Evolutionary conservation across 768 basidiomycete genomes (phyloP).

Genomic region (Pulveroboletus frians): DNA sequence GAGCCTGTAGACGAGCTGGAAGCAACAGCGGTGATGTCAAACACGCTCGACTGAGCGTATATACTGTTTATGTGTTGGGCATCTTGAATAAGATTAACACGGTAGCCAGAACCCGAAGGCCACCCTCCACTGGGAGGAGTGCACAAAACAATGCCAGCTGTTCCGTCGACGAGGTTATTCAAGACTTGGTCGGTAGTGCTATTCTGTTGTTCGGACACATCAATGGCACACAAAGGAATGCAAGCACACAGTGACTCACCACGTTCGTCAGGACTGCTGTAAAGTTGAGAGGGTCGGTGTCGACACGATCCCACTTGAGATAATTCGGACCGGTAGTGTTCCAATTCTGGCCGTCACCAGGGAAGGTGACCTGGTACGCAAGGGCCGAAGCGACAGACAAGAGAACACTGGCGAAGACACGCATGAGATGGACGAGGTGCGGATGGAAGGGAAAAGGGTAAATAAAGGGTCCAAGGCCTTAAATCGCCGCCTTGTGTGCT

Average conservation of each 20-base stretch:
- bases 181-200: slow-evolving; percentile 44
- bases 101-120: slow-evolving; percentile 57
- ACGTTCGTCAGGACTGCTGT: slow-evolving; percentile 62
- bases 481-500: slow-evolving; percentile 9
- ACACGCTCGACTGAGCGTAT: slow-evolving; percentile 66
- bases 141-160: slow-evolving; percentile 34
- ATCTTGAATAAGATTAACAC: slow-evolving; percentile 64
- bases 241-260: slow-evolving; percentile 31
- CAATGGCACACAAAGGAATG: not conserved
- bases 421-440: slow-evolving; percentile 35
- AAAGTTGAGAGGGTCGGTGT: slow-evolving; percentile 65
- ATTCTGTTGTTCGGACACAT: slow-evolving; percentile 29
- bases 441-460: not conserved
- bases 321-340: slow-evolving; percentile 46
- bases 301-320: slow-evolving; percentile 60
- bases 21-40: slow-evolving; percentile 39
- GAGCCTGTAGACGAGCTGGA: slow-evolving; percentile 16
- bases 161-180: slow-evolving; percentile 49
- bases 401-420: slow-evolving; percentile 37
- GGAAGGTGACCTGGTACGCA: slow-evolving; percentile 60
- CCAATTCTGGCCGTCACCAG: slow-evolving; percentile 50
- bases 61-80: slow-evolving; percentile 44
- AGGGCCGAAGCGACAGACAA: slow-evolving; percentile 50
- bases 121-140: slow-evolving; percentile 61
- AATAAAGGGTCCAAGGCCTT: not conserved